Base-by-base conservation (phyloP, 495 filamentous ascomycete genomes). In the Oleoguttula mirabilis region DNA sequence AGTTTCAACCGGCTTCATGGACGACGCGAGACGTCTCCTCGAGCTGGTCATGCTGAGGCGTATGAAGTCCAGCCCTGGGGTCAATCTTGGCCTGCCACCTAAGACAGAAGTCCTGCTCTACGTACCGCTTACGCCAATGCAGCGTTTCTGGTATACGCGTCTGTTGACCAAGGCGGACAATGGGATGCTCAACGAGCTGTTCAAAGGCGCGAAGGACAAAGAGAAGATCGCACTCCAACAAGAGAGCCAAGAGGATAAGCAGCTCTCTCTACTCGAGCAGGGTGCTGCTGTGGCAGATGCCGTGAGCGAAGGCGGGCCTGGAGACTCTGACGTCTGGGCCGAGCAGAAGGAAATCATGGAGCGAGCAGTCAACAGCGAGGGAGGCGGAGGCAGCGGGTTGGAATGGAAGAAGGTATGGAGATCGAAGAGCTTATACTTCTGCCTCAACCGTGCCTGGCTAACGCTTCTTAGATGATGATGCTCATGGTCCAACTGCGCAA, bases 401-500 rank as follows among this genome's bases (percentile, higher is more conserved):
- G n/a, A n/a, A n/a, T n/a, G n/a, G n/a, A n/a, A n/a, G n/a, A n/a
- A n/a, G n/a, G n/a, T n/a, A n/a, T n/a, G n/a, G n/a, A n/a, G n/a
- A n/a, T n/a, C n/a, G n/a, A n/a, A n/a, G n/a, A n/a, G n/a, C n/a
- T n/a, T n/a, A n/a, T n/a, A n/a, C n/a, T n/a, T n/a, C n/a, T n/a
- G n/a, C n/a, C n/a, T n/a, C n/a, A n/a, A n/a, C n/a, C n/a, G n/a
- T n/a, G n/a, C n/a, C n/a, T n/a, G n/a, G n/a, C n/a, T n/a, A n/a
- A n/a, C n/a, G n/a, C n/a, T n/a, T n/a, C n/a, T n/a, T n/a, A 69
- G 51, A 52, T 78, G 14, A 72, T 75, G 70, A 80, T 80, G 41
- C 60, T 77, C 0, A 54, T 82, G 4, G 75, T 80, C 70, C 76
- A 81, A 43, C 56, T 81, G 3, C 60, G 76, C 25, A 79, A 80